A percentile compares a stretch with the other conserved stretches of the same genome.
Conservation (phyloP, 2,329 filamentous ascomycete species). For the Trichoderma citrinoviride region DNA sequence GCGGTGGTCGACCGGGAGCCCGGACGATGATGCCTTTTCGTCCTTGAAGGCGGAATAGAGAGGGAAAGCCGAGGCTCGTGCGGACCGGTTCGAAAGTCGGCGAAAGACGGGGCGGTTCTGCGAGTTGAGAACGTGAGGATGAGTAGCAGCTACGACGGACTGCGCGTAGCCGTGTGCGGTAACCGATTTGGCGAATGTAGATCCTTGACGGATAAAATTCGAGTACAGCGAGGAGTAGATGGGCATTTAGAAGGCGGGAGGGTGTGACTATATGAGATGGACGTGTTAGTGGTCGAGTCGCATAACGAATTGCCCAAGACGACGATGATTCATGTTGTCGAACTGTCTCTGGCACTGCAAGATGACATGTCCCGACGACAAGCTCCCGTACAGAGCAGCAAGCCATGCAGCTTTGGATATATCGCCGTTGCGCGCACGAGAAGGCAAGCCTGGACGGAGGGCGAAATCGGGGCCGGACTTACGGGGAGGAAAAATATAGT, state of each 20-base stretch:
- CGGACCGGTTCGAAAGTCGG: conserved; percentile 54
- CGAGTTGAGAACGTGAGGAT: conserved; percentile 72
- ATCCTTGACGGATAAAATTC: conserved; percentile 93
- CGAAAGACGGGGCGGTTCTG: conserved; percentile 65
- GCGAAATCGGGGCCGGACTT: conserved; percentile 36
- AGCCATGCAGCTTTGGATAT: background rate
- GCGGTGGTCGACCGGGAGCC: conserved; percentile 53
- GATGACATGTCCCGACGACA: background rate
- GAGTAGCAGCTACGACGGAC: conserved; percentile 91
- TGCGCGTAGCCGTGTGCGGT: conserved; percentile 97
- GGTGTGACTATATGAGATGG: conserved; percentile 48
- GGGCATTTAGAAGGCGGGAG: conserved; percentile 82
- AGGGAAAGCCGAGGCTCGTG: conserved; percentile 55
- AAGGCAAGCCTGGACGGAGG: background rate
- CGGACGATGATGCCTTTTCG: conserved; percentile 49
- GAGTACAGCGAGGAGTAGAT: conserved; percentile 67
- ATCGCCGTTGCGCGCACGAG: background rate
- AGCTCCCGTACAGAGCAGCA: background rate
- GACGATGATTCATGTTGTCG: background rate
- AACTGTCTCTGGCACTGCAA: background rate
- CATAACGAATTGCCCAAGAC: background rate
- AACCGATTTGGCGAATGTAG: conserved; percentile 80
- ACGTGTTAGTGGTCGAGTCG: conserved; percentile 26
- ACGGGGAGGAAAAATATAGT: conserved; percentile 62
- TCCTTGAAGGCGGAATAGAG: conserved; percentile 77